These are phyloP conservation scores for Chalciporus piperatus DNA, from an alignment of 768 basidiomycete genomes.

Conservation along the genomic window DNA sequence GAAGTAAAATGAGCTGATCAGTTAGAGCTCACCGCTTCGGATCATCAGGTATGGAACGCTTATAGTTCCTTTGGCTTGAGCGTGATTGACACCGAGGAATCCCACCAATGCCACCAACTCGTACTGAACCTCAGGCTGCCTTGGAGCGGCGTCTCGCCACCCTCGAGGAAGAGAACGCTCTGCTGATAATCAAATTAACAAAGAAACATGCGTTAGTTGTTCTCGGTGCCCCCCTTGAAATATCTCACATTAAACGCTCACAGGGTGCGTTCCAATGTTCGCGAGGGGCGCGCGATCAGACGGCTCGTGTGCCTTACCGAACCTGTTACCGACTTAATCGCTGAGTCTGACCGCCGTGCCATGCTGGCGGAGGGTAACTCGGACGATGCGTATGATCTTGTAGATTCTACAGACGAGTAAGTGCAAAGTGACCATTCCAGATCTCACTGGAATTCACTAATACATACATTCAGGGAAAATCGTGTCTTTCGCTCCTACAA, in stretches of 20 bases:
- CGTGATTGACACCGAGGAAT: no score
- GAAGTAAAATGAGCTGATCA: no score
- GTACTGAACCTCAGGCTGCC: background rate
- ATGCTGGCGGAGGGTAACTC: background rate
- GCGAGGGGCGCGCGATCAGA: conserved; percentile 5
- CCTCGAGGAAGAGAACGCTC: conserved; percentile 8
- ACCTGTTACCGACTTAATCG: conserved; percentile 3
- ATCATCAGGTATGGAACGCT: no score
- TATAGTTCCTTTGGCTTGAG: no score
- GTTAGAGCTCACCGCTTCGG: no score
- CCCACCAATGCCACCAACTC: no score
- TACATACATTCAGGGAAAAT: background rate
- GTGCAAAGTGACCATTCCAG: background rate
- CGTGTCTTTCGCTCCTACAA: conserved; percentile 4
- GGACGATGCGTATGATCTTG: background rate
- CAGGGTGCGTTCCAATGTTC: conserved; percentile 1
- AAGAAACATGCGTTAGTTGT: no score
- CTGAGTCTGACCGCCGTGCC: conserved; percentile 3
- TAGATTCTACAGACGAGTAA: background rate
- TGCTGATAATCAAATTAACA: background rate
- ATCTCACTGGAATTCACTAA: background rate
- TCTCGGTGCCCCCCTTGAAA: background rate
- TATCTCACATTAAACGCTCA: background rate
- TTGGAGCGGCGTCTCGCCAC: conserved; percentile 4
- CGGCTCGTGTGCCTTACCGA: conserved; percentile 8